Percentiles rank a stretch among this genome's conserved stretches.
These are phyloP conservation scores for Guillardia theta DNA, from an alignment of 78 protist genomes.

Conservation along the genomic window DNA sequence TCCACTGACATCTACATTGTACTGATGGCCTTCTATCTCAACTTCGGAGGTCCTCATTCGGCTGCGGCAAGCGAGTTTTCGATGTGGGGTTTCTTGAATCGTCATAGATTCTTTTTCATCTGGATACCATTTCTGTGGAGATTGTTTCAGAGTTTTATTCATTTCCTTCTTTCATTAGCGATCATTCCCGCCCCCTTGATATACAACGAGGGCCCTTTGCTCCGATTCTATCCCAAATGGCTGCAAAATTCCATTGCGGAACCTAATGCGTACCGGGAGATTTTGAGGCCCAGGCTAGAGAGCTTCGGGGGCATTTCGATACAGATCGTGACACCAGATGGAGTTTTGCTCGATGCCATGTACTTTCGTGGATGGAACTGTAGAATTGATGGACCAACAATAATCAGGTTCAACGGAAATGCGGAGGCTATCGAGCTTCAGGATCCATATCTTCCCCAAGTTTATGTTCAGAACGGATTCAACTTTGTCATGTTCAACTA, in stretches of 20 bases:
- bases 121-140: not conserved
- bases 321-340: not conserved
- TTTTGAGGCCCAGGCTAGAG: not conserved
- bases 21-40: too few relatives aligned
- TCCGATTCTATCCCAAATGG: not conserved
- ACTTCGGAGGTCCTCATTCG: too few relatives aligned
- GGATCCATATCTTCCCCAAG: not conserved
- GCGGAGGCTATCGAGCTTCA: constrained; percentile 11
- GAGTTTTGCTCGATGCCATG: not conserved
- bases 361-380: not conserved
- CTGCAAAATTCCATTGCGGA: not conserved
- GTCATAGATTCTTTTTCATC: not conserved
- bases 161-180: not conserved
- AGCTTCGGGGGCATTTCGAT: not conserved
- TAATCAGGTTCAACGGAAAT: not conserved
- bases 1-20: too few relatives aligned
- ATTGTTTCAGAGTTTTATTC: not conserved
- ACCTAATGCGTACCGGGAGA: not conserved
- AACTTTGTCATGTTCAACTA: not conserved
- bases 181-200: not conserved
- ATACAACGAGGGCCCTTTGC: not conserved
- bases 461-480: not conserved
- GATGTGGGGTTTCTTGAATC: not conserved
- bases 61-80: not conserved
- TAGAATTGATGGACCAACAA: not conserved